Evolutionary conservation across 23 red algal species (phyloP).

Genomic region (Gracilaria domingensis): DNA sequence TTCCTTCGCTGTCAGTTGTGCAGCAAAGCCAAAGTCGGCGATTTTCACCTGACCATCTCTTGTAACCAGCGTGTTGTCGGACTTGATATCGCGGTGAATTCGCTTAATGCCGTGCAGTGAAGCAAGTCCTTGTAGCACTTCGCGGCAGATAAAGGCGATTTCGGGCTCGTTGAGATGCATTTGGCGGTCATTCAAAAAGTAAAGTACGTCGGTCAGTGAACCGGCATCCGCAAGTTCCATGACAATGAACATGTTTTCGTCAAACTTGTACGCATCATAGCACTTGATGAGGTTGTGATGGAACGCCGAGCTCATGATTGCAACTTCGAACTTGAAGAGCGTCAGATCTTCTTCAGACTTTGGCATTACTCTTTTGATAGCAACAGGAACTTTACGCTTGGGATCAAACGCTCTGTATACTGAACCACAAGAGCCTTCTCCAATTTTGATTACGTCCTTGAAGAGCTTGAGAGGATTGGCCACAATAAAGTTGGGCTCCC

Average conservation of each 20-base stretch:
- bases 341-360: slow-evolving; percentile 68
- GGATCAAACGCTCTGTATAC: slow-evolving; percentile 82
- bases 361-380: slow-evolving; percentile 88
- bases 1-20: slow-evolving; percentile 75
- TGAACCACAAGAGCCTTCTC: slow-evolving; percentile 87
- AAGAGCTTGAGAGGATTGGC: slow-evolving; percentile 86
- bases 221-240: slow-evolving; percentile 93
- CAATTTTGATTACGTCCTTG: slow-evolving; percentile 83
- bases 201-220: slow-evolving; percentile 90
- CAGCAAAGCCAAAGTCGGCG: slow-evolving; percentile 96
- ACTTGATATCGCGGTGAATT: slow-evolving; percentile 94
- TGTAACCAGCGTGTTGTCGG: slow-evolving; percentile 85
- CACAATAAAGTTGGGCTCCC: slow-evolving; percentile 69
- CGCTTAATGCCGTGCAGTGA: slow-evolving; percentile 83
- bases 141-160: slow-evolving; percentile 78
- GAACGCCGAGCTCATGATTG: slow-evolving; percentile 81
- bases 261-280: slow-evolving; percentile 76
- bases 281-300: slow-evolving; percentile 93
- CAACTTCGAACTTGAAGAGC: slow-evolving; percentile 92
- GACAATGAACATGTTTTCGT: slow-evolving; percentile 80
- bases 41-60: slow-evolving; percentile 78
- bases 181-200: slow-evolving; percentile 75
- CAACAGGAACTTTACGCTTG: slow-evolving; percentile 54
- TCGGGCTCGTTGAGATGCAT: slow-evolving; percentile 85
- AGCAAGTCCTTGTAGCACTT: slow-evolving; percentile 87